Evolutionary conservation across 2,329 filamentous ascomycete genomes (phyloP), one percentile per base, ranked within the genome.

Genomic region (Pseudocercospora fuligena): DNA sequence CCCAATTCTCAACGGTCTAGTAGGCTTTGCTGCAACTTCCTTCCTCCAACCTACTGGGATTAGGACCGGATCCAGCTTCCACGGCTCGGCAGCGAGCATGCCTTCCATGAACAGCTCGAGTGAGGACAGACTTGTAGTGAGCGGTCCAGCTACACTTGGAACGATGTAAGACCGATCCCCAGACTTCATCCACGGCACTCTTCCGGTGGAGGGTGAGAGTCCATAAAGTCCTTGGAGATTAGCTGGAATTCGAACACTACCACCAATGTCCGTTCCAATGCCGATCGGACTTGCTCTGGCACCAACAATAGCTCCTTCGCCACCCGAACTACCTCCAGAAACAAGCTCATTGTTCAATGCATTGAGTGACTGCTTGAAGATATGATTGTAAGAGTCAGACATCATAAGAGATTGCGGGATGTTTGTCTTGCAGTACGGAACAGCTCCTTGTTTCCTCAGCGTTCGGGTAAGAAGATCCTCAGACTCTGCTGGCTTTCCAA

Each of bases 161-260:
- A 64, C 33, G 27, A 58, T 58, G 54, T 58, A 58, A 11, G 29
- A 19, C 16, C 36, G 33, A 12, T 53, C 31, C 27, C 62, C 62
- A 5, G 62, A 64, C 40, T 64, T 64, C 40, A 49, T 31, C 54
- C 40, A 67, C 14, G 65, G 57, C 12, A 51, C 33, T 11, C 69
- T 65, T 57, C 76, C 56, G 5, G 56, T 59, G 2, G 56, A 59
- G 2, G 56, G 56, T 33, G 63, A 59, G 11, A 64, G 56, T 11
- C 76, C 75, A 56, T 73, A 77, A 16, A 76, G 73, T 11, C 76
- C 76, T 60, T 79, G 78, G 80, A 94, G 94, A 73, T 97, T 93
- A 64, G 96, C 91, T 78, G 91, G 94, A 77, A 97, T 96, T 73
- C 89, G 88, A 74, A 96, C 89, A 63, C 79, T 82, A 2, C 84